Conservation (phyloP, 2,329 filamentous ascomycete species). For the Erysiphe neolycopersici region DNA sequence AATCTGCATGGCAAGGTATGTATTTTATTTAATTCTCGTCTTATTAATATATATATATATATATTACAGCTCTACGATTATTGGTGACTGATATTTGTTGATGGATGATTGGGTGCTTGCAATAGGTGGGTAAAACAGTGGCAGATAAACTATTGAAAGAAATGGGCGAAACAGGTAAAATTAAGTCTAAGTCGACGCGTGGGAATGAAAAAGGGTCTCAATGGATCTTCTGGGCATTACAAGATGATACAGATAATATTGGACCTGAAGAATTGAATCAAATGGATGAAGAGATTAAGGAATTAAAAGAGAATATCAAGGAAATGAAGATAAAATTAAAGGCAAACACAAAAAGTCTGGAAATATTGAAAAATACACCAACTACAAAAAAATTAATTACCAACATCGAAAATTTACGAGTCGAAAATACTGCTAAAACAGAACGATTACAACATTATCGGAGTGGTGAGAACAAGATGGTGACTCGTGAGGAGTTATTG, state of each 20-base stretch:
- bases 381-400: conserved; percentile 23
- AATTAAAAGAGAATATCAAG: conserved; percentile 19
- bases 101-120: conserved; percentile 6
- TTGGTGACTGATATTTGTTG: background rate
- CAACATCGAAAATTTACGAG: conserved; percentile 18
- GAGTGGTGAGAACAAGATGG: conserved; percentile 15
- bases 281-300: conserved; percentile 21
- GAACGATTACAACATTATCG: conserved; percentile 18
- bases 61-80: no score
- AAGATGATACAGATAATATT: conserved; percentile 20
- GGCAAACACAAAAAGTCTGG: conserved; percentile 19
- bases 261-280: conserved; percentile 21
- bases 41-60: no score
- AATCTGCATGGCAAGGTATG: conserved; percentile 31
- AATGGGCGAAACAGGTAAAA: conserved; percentile 29
- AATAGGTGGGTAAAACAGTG: conserved; percentile 18
- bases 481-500: conserved; percentile 21
- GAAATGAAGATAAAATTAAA: conserved; percentile 23
- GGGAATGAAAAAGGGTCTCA: conserved; percentile 11
- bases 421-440: conserved; percentile 17
- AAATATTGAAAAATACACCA: conserved; percentile 16
- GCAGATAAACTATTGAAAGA: conserved; percentile 35
- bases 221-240: conserved; percentile 13
- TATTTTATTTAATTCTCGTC: background rate
- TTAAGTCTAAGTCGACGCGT: conserved; percentile 22